Base-by-base conservation (phyloP, 768 basidiomycete genomes). In the Psilocybe sp. region DNA sequence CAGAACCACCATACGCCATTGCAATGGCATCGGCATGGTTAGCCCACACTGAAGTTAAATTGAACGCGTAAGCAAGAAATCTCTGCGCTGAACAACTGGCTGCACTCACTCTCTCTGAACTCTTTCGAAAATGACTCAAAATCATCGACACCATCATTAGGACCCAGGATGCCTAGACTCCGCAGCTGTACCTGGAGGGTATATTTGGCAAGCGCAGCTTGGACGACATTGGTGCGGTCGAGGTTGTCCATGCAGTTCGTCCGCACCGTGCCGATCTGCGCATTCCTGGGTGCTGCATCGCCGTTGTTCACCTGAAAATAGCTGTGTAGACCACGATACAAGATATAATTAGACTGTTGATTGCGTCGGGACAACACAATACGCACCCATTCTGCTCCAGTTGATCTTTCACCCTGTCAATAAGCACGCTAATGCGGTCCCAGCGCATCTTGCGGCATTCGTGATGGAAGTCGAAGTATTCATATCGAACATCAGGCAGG, bases 241-340 rank as follows among this genome's bases (percentile, higher is more conserved):
- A 98, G 73, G 60, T 86, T 89, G 66, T 98, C 96, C 97, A 97
- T 97, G 69, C 97, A 98, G 65, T 98, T 99, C 7, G 94, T 95
- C 40, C 97, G 81, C 38, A 97, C 82, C 41, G 82, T 77, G 15
- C 94, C 94, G 16, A 63, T 74, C 62, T 99, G 97, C 33, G 77
- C 67, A 50, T 71, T 75, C 18, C 81, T 66, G 0, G 82, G 81
- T 20, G 72, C 69, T 4, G 69, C 51, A 19, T 71, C 66, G 11
- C 68, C 63, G 32, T 78, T 64, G 44, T 86, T 80, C 31, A 88
- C 67, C 49, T 86, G 83, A 73, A 93, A 98, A 67, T 90, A 93
- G 10, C 93, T 91, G 42, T 12, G 44, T 28, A 38, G 5, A 3
- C 32, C 16, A 46, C 5, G 52, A 60, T 20, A 40, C 36, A 35